Base-by-base conservation (phyloP, 1,284 basidiomycete species). In the Puccinia triticina region DNA sequence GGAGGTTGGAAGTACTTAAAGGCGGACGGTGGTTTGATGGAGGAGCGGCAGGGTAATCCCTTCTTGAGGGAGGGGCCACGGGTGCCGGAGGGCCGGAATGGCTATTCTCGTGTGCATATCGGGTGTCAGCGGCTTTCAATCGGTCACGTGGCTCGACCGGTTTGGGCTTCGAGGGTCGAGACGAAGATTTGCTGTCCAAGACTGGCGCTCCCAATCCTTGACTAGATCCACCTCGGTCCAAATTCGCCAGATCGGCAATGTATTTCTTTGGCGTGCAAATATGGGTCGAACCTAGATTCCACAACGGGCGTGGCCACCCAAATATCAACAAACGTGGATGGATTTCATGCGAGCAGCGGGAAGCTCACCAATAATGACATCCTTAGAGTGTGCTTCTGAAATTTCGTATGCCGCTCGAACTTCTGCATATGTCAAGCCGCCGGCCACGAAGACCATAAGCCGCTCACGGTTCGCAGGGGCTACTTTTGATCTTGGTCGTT, bases 351-450 rank as follows among this genome's bases (percentile, higher is more conserved):
- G 18, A 43, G 12, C 29, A 66, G 16, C 29, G 11, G 46, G 29
- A 21, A 23, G 34, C 78, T 64, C 29, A 81, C 78, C 78, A 46
- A 81, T 81, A 26, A 81, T 64, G 21, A 81, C 78, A 29, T 81
- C 78, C 48, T 81, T 81, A 16, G 67, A 73, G 46, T 81, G 78
- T 40, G 78, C 69, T 34, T 72, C 78, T 21, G 78, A 81, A 26
- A 81, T 55, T 48, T 69, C 37, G 50, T 81, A 81, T n/a, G 67
- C 67, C 53, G 78, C 69, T 64, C 96, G 89, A 87, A 97, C 92
- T 88, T 99, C 97, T 0, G 94, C 95, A 87, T 96, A 97, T 1
- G 96, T 97, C 91, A 66, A 66, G 0, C 97, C 97, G 46, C 97
- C 97, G 16, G 94, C 94, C 18, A 98, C 90, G 87, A 98, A 99